Base-by-base conservation (phyloP, 768 basidiomycete species). In the Sporobolomyces pararoseus region DNA sequence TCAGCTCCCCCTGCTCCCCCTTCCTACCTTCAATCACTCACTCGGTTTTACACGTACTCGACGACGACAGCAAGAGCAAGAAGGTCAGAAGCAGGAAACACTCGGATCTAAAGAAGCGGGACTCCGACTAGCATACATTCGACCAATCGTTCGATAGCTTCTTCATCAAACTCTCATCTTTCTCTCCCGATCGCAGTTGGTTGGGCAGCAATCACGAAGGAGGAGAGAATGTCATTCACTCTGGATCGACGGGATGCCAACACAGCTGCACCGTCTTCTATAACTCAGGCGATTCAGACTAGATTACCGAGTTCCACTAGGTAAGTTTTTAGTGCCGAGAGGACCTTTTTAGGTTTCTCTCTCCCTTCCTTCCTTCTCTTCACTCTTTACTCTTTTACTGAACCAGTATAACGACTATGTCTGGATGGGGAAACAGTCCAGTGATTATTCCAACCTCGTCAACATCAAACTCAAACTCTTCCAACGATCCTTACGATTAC, bases 401-500 rank as follows among this genome's bases (percentile, higher is more conserved):
- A 9, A 42, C 39, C 10, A 42, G 17, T 9, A 42, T 9, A 42
- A 42, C n/a, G n/a, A n/a, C n/a, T 9, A 42, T 42, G 39, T 42
- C 39, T 9, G 57, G 57, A 44, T 58, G 57, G 57, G 39, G 39
- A 7, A 58, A 42, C 39, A 42, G 39, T 42, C 39, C 39, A n/a
- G n/a, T n/a, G 39, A 42, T 10, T 42, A 42, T 42, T 42, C 39
- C 44, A 10, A 27, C 58, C 10, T 23, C 58, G 42, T 27, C 42
- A 32, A 46, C 42, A 29, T 31, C 58, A 9, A 27, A 19, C 75
- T 71, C 71, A 75, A 67, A 62, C 37, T 74, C 75, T 32, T 69
- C 74, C 19, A 51, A 75, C 2, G 75, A 75, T 5, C 75, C 77
- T 1, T 77, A 31, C 31, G 57, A 37, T n/a, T 25, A 31, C 31